phyloP scores from a whole-genome alignment of 1,284 basidiomycete species.

The Cyathus pygmaeus region DNA sequence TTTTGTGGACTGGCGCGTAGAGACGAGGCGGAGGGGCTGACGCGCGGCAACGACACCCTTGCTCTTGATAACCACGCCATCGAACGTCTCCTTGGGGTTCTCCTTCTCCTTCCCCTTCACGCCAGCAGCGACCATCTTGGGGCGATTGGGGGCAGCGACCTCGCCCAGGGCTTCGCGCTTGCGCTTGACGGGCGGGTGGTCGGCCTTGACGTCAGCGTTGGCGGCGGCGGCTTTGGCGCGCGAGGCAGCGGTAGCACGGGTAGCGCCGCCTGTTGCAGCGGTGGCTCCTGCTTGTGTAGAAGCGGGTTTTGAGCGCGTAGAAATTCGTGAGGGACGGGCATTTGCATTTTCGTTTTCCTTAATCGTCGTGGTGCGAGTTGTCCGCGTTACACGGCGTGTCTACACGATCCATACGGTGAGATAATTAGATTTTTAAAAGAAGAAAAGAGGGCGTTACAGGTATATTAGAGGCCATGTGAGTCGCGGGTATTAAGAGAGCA shows the following conservation, averaged over 20 bases:
- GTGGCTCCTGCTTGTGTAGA: constrained; percentile 33
- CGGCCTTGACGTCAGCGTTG: constrained; percentile 50
- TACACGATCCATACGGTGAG: constrained; percentile 24
- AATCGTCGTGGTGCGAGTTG: constrained; percentile 38
- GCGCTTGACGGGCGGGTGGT: constrained; percentile 64
- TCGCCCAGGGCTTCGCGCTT: constrained; percentile 81
- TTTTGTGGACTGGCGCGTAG: constrained; percentile 6
- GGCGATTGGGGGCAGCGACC: constrained; percentile 62
- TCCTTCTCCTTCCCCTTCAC: constrained; percentile 27
- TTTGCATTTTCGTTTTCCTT: constrained; percentile 45
- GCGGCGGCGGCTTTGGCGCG: constrained; percentile 54
- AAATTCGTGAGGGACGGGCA: constrained; percentile 41
- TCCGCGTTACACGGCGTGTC: constrained; percentile 51
- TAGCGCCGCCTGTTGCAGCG: constrained; percentile 23
- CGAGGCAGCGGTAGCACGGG: constrained; percentile 54
- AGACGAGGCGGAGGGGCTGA: constrained; percentile 7
- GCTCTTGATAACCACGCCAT: constrained; percentile 22
- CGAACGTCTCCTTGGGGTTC: constrained; percentile 24
- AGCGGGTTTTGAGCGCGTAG: constrained; percentile 46
- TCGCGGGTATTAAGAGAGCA: not conserved
- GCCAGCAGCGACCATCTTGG: constrained; percentile 30
- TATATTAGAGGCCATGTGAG: constrained; percentile 46
- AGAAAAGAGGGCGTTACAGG: constrained; percentile 27
- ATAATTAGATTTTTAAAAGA: not conserved
- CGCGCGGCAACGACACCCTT: constrained; percentile 14